A percentile compares a stretch with the other conserved stretches of the same genome.
phyloP scores from a whole-genome alignment of 768 basidiomycete genomes.

The Dictyophora rubrovolvata region DNA sequence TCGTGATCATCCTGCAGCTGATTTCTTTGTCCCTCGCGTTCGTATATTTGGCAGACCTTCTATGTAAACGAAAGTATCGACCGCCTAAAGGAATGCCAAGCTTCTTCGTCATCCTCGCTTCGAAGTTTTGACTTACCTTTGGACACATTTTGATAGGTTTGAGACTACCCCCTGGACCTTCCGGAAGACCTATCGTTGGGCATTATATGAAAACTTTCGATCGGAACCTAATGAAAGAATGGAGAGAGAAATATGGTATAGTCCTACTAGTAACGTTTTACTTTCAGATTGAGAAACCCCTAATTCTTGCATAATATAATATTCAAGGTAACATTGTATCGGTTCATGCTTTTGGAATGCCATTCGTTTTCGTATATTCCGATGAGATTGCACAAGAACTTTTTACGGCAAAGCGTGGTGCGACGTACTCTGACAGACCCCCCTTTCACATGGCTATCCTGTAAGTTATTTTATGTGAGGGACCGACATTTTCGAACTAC shows the following conservation, averaged over 20 bases:
- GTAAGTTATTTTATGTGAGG: slow-evolving; percentile 19
- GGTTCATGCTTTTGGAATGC: slow-evolving; percentile 34
- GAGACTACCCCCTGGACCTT: slow-evolving; percentile 16
- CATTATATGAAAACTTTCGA: slow-evolving; percentile 15
- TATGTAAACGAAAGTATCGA: not conserved
- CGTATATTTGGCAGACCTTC: not conserved
- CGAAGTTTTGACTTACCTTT: not conserved
- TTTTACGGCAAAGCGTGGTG: slow-evolving; percentile 32
- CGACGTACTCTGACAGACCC: slow-evolving; percentile 38
- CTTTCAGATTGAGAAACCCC: not conserved
- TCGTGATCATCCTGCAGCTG: too few species aligned
- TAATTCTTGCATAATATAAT: not conserved
- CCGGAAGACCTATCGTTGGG: slow-evolving; percentile 15
- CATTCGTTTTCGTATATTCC: slow-evolving; percentile 38
- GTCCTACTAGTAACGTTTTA: not conserved
- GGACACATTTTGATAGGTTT: not conserved
- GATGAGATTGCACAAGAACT: slow-evolving; percentile 31
- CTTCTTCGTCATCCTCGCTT: not conserved
- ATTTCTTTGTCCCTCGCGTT: too few species aligned
- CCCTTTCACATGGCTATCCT: slow-evolving; percentile 31
- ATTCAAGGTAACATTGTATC: slow-evolving; percentile 37
- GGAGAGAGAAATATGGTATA: slow-evolving; percentile 16
- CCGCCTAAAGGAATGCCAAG: not conserved
- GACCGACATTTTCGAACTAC: not conserved
- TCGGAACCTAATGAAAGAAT: slow-evolving; percentile 10